Percentiles rank a stretch among this genome's conserved stretches.
Conservation (phyloP, 805 yeast genomes). For the Cyberlindnera petersonii region DNA sequence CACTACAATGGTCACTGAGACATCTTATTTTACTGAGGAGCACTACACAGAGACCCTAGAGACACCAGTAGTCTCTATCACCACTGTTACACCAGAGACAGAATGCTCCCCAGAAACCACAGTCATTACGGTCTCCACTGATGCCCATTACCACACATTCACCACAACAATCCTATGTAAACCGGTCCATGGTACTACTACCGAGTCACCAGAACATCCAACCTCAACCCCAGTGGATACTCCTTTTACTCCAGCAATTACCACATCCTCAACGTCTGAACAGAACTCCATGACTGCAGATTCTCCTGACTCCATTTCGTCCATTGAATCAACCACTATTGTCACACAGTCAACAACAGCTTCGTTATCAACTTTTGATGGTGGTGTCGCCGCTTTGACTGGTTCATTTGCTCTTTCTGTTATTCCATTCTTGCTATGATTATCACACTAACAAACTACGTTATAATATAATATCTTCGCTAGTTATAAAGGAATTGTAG, state of each 20-base stretch:
- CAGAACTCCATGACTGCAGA: not conserved
- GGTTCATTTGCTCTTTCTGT: conserved; percentile 1
- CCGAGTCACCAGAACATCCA: not conserved
- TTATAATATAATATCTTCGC: too few relatives aligned
- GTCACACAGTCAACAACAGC: not conserved
- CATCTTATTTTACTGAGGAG: too few relatives aligned
- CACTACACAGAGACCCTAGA: not conserved
- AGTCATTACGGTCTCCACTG: conserved; percentile 1
- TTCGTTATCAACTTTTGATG: conserved; percentile 9
- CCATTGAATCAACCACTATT: not conserved
- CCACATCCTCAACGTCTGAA: not conserved
- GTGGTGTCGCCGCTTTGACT: conserved; percentile 2
- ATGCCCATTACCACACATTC: not conserved
- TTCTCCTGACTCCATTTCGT: not conserved
- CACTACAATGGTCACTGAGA: not conserved
- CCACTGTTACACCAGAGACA: not conserved
- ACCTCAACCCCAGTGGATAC: not conserved
- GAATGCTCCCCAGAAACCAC: not conserved
- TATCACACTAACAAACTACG: too few relatives aligned
- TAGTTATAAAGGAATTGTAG: too few relatives aligned
- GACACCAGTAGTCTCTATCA: not conserved
- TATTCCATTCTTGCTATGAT: conserved; percentile 4
- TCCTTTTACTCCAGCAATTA: not conserved
- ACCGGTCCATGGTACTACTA: not conserved
- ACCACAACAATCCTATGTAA: not conserved